A percentile compares a stretch with the other conserved stretches of the same genome.
Conservation (phyloP, 2,329 filamentous ascomycete genomes). For the Oidium heveae region DNA sequence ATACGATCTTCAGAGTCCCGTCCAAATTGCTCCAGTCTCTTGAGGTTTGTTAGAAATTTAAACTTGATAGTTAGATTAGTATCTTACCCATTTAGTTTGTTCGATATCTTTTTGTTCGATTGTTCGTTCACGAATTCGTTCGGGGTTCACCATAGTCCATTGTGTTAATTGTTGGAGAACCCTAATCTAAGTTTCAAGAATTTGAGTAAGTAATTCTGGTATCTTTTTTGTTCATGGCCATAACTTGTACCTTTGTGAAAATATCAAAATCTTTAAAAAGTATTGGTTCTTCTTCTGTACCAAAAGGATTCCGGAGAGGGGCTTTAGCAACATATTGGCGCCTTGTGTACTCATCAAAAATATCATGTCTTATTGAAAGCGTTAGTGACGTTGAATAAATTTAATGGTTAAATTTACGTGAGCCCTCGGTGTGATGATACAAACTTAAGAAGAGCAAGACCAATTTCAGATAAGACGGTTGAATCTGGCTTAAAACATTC, state of each 20-base stretch:
- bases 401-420: constrained; percentile 35
- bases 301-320: constrained; percentile 62
- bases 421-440: constrained; percentile 83
- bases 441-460: constrained; percentile 68
- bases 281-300: constrained; percentile 42
- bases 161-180: constrained; percentile 73
- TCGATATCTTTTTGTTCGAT: constrained; percentile 58
- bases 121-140: constrained; percentile 69
- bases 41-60: neutral
- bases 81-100: constrained; percentile 53
- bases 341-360: constrained; percentile 82
- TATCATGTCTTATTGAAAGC: constrained; percentile 36
- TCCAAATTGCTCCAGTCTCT: constrained; percentile 60
- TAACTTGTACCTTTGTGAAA: constrained; percentile 41
- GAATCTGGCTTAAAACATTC: constrained; percentile 70
- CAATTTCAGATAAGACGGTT: constrained; percentile 52
- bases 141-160: constrained; percentile 71
- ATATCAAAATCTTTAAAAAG: constrained; percentile 64
- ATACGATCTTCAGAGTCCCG: constrained; percentile 72
- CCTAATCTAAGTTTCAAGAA: constrained; percentile 24
- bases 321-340: constrained; percentile 71
- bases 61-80: neutral
- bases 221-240: constrained; percentile 8
- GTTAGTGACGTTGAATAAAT: neutral
- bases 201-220: too few relatives aligned